Evolutionary conservation across 169 alveolate genomes (phyloP).

Genomic region (Neospora caninum): DNA sequence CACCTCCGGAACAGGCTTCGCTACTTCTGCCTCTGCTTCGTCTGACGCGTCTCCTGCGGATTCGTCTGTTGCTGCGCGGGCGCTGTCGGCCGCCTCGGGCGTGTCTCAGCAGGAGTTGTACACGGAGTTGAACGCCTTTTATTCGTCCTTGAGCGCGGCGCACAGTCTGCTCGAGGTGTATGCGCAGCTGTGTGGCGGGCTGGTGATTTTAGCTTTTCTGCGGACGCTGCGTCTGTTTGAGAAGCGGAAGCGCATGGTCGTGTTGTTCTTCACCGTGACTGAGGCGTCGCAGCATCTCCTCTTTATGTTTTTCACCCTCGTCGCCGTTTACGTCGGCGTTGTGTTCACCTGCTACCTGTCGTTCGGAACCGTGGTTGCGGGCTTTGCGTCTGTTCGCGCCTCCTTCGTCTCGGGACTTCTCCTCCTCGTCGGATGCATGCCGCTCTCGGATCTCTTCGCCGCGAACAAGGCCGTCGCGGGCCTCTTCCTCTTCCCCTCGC

Average conservation of each 20-base stretch:
- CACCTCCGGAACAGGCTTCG: neutral
- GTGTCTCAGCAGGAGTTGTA: neutral
- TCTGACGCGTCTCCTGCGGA: neutral
- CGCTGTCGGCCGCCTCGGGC: neutral
- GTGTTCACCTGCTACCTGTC: conserved; percentile 44
- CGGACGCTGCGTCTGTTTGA: conserved; percentile 49
- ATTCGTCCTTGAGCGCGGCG: neutral
- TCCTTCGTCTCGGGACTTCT: conserved; percentile 40
- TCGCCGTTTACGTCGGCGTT: conserved; percentile 39
- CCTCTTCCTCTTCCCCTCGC: conserved; percentile 37
- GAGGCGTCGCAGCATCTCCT: conserved; percentile 48
- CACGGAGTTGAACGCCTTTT: neutral
- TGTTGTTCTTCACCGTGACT: conserved; percentile 48
- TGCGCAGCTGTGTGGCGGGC: conserved; percentile 39
- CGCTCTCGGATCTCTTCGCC: conserved; percentile 41
- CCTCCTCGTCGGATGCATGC: conserved; percentile 49
- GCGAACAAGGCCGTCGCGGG: conserved; percentile 47
- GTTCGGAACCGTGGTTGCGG: conserved; percentile 37
- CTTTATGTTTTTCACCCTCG: conserved; percentile 8
- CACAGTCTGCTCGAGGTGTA: conserved; percentile 30
- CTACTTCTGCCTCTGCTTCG: neutral
- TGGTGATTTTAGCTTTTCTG: conserved; percentile 33
- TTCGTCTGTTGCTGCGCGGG: neutral
- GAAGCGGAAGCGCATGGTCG: conserved; percentile 44
- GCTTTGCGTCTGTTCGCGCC: conserved; percentile 31